A percentile compares a stretch with the other conserved stretches of the same genome.
These are phyloP conservation scores for thale cress (Arabidopsis thaliana) DNA, from an alignment of 345 rosid genomes.

Conservation along the genomic window DNA sequence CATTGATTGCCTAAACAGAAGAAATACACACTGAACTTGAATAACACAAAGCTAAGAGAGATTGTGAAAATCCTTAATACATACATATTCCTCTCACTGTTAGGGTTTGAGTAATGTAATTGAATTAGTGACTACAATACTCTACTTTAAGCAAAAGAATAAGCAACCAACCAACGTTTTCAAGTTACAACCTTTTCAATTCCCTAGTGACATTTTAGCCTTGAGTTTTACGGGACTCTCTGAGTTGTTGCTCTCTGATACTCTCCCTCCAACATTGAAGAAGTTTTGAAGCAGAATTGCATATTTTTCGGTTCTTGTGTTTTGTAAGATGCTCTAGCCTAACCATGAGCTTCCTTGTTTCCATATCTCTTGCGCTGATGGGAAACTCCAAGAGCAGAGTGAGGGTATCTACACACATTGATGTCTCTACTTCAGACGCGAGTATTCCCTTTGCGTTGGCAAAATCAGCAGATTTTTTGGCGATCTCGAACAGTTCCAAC, in stretches of 20 bases:
- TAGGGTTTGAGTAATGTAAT: neutral
- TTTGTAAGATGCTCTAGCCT: conserved; percentile 16
- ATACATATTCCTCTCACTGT: neutral
- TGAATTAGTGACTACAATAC: neutral
- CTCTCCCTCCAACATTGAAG: conserved; percentile 9
- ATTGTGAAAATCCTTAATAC: neutral
- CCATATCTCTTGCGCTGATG: neutral
- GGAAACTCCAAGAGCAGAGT: neutral
- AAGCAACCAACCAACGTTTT: neutral
- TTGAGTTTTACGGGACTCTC: neutral
- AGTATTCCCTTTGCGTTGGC: conserved; percentile 5
- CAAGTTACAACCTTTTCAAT: neutral
- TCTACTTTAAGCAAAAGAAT: neutral
- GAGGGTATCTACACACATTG: conserved; percentile 11
- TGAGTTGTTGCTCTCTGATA: neutral
- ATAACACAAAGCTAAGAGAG: conserved; percentile 1
- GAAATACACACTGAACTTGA: neutral
- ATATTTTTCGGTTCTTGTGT: conserved; percentile 11
- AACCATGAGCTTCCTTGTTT: neutral
- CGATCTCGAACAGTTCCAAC: conserved; percentile 5
- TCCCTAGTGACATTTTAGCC: neutral
- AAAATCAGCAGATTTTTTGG: conserved; percentile 17
- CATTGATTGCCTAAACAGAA: neutral
- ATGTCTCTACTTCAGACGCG: neutral
- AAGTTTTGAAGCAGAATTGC: neutral